Conservation (phyloP, 1,284 basidiomycete species). For the Nidula niveotomentosa region DNA sequence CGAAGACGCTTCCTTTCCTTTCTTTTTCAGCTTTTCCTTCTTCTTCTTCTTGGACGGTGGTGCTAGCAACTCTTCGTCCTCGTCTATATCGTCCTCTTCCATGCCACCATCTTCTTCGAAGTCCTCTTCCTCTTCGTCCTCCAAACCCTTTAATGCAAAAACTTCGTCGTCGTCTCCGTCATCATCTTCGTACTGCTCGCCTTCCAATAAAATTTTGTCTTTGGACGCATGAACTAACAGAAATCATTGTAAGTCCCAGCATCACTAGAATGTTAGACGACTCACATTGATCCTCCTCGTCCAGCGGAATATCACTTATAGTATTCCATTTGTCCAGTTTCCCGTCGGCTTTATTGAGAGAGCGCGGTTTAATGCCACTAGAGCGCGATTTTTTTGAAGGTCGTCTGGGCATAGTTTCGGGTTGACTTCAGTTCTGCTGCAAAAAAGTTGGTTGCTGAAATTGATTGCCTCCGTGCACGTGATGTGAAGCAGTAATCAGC, state of each 20-base stretch:
- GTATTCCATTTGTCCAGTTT: slow-evolving; percentile 66
- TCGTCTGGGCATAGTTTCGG: slow-evolving; percentile 25
- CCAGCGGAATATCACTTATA: slow-evolving; percentile 64
- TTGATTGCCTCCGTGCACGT: too few relatives aligned
- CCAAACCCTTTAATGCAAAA: slow-evolving; percentile 60
- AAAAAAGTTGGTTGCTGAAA: too few relatives aligned
- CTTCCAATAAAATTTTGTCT: slow-evolving; percentile 80
- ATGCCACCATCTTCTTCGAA: slow-evolving; percentile 51
- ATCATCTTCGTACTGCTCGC: slow-evolving; percentile 35
- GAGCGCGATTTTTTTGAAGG: slow-evolving; percentile 22
- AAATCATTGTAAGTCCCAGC: slow-evolving; percentile 2
- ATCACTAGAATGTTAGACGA: slow-evolving; percentile 8
- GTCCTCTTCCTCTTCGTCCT: slow-evolving; percentile 16
- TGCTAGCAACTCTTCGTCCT: slow-evolving; percentile 29
- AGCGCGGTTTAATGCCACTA: slow-evolving; percentile 36
- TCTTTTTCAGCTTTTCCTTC: slow-evolving; percentile 24
- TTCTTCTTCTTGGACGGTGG: slow-evolving; percentile 31
- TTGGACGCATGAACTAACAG: slow-evolving; percentile 62
- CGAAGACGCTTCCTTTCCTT: slow-evolving; percentile 36
- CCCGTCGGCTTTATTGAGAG: slow-evolving; percentile 46
- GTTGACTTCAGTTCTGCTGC: too few relatives aligned
- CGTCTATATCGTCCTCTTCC: slow-evolving; percentile 38
- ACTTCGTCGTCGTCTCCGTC: slow-evolving; percentile 70
- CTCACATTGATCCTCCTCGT: slow-evolving; percentile 78
- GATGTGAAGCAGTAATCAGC: too few relatives aligned